Evolutionary conservation across 768 basidiomycete species (phyloP), one percentile per base, ranked within the genome.

Genomic region (Pulveroboletus frians): DNA sequence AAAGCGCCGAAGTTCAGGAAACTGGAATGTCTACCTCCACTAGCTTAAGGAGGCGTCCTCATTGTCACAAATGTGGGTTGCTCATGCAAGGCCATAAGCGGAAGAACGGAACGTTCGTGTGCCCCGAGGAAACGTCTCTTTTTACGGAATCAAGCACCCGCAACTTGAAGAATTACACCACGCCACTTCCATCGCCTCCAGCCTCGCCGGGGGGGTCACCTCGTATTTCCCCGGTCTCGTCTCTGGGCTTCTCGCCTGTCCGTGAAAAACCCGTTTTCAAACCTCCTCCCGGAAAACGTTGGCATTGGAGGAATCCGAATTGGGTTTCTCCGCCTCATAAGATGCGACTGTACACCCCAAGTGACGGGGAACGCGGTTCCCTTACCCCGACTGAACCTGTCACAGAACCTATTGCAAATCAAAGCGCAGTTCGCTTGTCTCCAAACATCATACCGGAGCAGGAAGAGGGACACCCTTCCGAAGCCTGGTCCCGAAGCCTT

Each of bases 301-400:
- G 66, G 66, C 66, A 69, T 39, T 67, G 66, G 66, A 66, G 46
- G 40, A 67, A 67, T 46, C 66, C 66, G 3, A 67, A 67, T 30
- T 67, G 66, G 66, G 50, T 62, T 26, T 69, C 66, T 23, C 66
- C 66, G 1, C 63, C 66, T 32, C 61, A 46, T 27, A 65, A 66
- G 39, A 53, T 46, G 54, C 64, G 61, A 17, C 35, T 57, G 11
- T 47, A 60, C 31, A 61, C 53, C 21, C 66, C 59, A 5, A 53
- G 50, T n/a, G 53, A 61, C 4, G 34, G 49, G 11, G 65, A 63
- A 13, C 52, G 54, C 17, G 54, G 36, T 9, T 67, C 66, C 9
- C 61, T 67, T 34, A 31, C 66, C 5, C 68, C 66, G 3, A 67
- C 66, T 3, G 66, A 67, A 48, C 68, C 52, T 31, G 35, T 64